Evolutionary conservation across 2,329 filamentous ascomycete species (phyloP).

Genomic region (Diaporthe caulivora): DNA sequence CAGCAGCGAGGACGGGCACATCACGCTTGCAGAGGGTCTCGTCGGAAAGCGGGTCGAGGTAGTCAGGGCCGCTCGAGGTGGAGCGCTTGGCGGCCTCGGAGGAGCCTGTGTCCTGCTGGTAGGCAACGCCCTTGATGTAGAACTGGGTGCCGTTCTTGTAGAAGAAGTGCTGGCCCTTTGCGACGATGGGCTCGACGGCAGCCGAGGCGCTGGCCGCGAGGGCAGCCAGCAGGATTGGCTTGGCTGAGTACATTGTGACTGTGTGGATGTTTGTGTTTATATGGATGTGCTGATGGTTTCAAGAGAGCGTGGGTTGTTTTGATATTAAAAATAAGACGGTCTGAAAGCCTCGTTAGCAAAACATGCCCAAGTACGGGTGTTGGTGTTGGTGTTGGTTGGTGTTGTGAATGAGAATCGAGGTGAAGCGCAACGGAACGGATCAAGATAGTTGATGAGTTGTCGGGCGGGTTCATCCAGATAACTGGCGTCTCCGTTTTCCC

Average conservation of each 20-base stretch:
- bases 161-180: constrained; percentile 71
- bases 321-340: constrained; percentile 33
- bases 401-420: neutral
- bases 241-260: constrained; percentile 37
- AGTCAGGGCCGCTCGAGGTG: constrained; percentile 62
- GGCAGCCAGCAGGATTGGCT: constrained; percentile 37
- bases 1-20: constrained; percentile 81
- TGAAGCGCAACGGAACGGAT: neutral
- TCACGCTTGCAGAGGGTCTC: constrained; percentile 81
- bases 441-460: neutral
- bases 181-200: constrained; percentile 38
- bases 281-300: neutral
- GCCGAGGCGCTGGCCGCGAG: constrained; percentile 34
- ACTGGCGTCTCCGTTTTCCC: neutral
- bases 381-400: too few relatives aligned
- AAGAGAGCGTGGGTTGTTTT: constrained; percentile 30
- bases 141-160: constrained; percentile 77
- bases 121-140: constrained; percentile 94
- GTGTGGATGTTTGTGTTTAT: neutral
- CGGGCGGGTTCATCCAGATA: neutral
- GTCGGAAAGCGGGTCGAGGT: constrained; percentile 87
- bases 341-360: constrained; percentile 33
- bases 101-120: constrained; percentile 81
- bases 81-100: constrained; percentile 58
- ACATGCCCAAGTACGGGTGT: neutral